Base-by-base conservation (phyloP, 2,329 filamentous ascomycete genomes). In the Fusarium tjaetaba region DNA sequence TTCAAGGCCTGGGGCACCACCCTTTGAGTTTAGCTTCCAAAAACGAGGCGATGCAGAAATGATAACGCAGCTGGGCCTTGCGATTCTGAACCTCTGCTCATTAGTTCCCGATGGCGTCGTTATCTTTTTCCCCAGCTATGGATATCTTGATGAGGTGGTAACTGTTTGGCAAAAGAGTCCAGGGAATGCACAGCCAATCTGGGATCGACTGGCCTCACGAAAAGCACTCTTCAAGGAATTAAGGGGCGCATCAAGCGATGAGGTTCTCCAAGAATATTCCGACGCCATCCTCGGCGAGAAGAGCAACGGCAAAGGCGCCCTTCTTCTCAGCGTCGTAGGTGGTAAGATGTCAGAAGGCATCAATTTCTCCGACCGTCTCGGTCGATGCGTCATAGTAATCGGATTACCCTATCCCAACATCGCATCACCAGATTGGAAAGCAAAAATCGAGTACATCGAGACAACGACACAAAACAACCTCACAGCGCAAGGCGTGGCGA, bases 311-410 rank as follows among this genome's bases (percentile, higher is more conserved):
- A 79, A 88, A 53, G 95, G 95, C 1, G 96, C 93, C 0, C 84
- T 98, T 0, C 88, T 99, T 0, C 88, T 99, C 32, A 95, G 94
- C 61, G 95, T 99, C 7, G 92, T 99, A 6, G 96, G 96, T 61
- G 96, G 96, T 20, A 97, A 96, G 75, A 92, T 99, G 84, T 97
- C 94, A 65, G 96, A 99, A 83, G 96, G 96, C 73, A 99, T 99
- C 84, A 99, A 99, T 83, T 99, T 99, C 84, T 96, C 94, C 1
- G 95, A 99, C 83, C 87, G 88, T 7, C 90, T 99, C 1, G 96
- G 96, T 3, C 91, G 96, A 32, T 96, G 94, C 61, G 95, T 99
- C 14, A 86, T 97, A 20, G 93, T 98, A n/a, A 90, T 98, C 20
- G 96, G 96, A 0, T 85, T 99, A 8, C 96, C 96, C 0, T 99